phyloP scores from a whole-genome alignment of 179 eudicot genomes.

The Silene noctiflora region DNA sequence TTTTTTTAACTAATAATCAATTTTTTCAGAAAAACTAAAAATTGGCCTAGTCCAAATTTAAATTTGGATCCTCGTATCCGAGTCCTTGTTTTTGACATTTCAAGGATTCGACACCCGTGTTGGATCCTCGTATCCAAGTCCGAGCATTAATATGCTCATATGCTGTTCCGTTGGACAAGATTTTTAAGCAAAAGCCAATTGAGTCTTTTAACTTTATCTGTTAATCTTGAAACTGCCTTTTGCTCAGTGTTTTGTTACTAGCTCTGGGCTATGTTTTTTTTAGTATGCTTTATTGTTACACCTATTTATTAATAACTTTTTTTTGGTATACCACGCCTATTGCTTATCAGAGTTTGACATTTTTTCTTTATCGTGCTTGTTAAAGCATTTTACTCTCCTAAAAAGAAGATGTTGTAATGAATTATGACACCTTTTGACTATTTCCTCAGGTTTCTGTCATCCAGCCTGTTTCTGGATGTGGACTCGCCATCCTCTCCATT shows the following conservation, averaged over 20 bases:
- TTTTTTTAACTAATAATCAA: too few species aligned
- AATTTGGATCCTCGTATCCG: too few species aligned
- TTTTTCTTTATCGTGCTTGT: neutral
- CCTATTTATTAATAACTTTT: neutral
- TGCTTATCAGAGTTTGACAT: conserved; percentile 1
- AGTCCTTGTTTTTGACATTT: too few species aligned
- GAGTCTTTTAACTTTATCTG: neutral
- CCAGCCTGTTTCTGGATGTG: conserved; percentile 99
- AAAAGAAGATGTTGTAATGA: neutral
- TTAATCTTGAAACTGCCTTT: neutral
- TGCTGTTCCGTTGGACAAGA: too few species aligned
- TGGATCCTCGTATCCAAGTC: too few species aligned
- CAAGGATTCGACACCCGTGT: too few species aligned
- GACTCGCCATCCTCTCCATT: conserved; percentile 94
- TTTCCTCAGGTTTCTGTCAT: conserved; percentile 76
- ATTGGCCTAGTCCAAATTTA: too few species aligned
- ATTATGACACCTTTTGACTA: conserved; percentile 18
- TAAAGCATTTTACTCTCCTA: neutral
- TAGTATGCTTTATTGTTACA: neutral
- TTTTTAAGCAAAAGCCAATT: too few species aligned
- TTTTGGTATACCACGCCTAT: neutral
- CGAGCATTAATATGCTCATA: too few species aligned
- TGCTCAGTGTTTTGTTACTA: neutral
- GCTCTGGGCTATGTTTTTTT: neutral
- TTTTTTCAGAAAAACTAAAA: too few species aligned